Conservation (phyloP, 2,329 filamentous ascomycete genomes). For the Graphilbum ipis-grandicollis region DNA sequence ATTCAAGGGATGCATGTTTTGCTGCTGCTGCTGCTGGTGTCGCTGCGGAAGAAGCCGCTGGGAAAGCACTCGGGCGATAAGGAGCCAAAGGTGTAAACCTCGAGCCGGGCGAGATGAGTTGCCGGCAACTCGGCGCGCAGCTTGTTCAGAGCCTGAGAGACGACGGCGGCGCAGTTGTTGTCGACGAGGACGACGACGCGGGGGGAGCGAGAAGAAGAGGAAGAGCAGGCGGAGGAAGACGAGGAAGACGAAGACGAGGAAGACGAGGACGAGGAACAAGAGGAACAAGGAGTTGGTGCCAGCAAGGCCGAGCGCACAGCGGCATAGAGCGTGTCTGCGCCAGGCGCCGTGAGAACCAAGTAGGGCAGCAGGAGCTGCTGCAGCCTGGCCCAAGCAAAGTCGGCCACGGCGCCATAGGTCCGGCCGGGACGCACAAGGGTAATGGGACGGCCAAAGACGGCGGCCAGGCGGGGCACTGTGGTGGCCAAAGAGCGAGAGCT, state of each 20-base stretch:
- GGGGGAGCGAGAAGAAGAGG: conserved; percentile 8
- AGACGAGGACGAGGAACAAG: background rate
- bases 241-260: conserved; percentile 20
- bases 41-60: conserved; percentile 7
- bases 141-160: conserved; percentile 18
- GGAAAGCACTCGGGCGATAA: conserved; percentile 19
- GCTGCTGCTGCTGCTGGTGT: conserved; percentile 3
- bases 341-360: conserved; percentile 9
- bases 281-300: background rate
- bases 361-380: conserved; percentile 15
- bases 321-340: conserved; percentile 16
- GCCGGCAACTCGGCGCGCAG: conserved; percentile 20
- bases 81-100: conserved; percentile 27
- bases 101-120: conserved; percentile 19
- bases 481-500: conserved; percentile 15
- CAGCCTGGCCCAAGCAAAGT: conserved; percentile 22
- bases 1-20: conserved; percentile 8
- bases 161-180: conserved; percentile 19
- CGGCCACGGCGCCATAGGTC: conserved; percentile 34
- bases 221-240: too few relatives aligned
- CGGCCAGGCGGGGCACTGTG: conserved; percentile 17
- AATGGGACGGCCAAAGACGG: conserved; percentile 22
- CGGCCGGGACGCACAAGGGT: conserved; percentile 28
- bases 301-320: conserved; percentile 19
- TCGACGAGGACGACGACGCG: conserved; percentile 22